These are phyloP conservation scores for Taxillus chinensis DNA, from an alignment of 164 flowering plant genomes.

Conservation along the genomic window DNA sequence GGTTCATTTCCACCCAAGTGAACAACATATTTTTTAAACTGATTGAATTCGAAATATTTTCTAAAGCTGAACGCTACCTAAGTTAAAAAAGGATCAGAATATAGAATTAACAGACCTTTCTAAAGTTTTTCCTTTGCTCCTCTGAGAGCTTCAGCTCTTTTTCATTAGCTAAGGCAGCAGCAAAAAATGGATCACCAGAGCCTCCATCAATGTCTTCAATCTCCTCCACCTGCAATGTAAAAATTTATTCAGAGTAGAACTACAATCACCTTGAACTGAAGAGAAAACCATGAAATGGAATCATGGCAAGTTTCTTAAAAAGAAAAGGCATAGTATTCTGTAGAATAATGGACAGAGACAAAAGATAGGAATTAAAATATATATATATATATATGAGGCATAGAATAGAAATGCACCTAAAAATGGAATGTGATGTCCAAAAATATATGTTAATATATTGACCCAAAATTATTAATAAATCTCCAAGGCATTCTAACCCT, in stretches of 20 bases:
- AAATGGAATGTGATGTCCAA: too few species aligned
- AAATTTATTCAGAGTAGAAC: not conserved
- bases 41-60: too few species aligned
- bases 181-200: slow-evolving; percentile 64
- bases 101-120: slow-evolving; percentile 42
- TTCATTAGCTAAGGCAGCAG: slow-evolving; percentile 84
- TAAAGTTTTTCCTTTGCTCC: slow-evolving; percentile 69
- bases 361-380: not conserved
- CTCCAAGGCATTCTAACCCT: too few species aligned
- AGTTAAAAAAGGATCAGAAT: not conserved
- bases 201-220: slow-evolving; percentile 71
- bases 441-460: too few species aligned
- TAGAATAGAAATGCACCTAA: too few species aligned
- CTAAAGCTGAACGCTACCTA: too few species aligned
- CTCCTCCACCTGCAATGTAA: slow-evolving; percentile 73
- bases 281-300: not conserved
- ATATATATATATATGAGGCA: too few species aligned
- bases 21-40: too few species aligned
- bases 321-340: not conserved
- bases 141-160: slow-evolving; percentile 69
- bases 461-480: not conserved
- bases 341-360: not conserved
- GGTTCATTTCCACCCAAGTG: too few species aligned
- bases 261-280: not conserved
- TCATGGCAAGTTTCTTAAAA: not conserved